phyloP scores from a whole-genome alignment of 139 green algal species.

The Chlorella vulgaris region DNA sequence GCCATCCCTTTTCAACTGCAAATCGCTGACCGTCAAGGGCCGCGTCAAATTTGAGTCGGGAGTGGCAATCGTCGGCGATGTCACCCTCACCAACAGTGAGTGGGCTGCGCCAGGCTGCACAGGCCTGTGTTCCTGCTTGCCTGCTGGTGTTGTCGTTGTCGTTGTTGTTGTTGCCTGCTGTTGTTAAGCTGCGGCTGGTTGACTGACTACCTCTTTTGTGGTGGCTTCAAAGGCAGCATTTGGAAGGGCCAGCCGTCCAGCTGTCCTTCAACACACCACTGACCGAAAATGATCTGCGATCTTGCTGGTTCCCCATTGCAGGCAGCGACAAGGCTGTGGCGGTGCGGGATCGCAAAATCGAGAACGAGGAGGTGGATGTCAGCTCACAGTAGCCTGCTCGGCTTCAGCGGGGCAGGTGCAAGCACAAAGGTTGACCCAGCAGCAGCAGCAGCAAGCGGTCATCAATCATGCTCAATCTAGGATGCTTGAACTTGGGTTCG shows the following conservation, averaged over 20 bases:
- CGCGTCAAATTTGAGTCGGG: conserved; percentile 62
- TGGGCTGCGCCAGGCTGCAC: neutral
- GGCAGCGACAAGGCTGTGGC: neutral
- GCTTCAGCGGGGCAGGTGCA: no score
- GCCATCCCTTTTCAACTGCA: conserved; percentile 68
- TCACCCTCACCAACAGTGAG: conserved; percentile 52
- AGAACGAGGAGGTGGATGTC: neutral
- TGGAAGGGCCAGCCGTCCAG: no score
- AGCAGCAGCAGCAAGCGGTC: no score
- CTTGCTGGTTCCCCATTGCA: no score
- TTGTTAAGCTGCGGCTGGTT: no score
- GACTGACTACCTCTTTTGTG: no score
- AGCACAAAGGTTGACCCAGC: no score
- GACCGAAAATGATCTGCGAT: no score
- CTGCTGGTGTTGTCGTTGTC: neutral
- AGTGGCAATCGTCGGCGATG: conserved; percentile 59
- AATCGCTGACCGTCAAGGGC: conserved; percentile 78
- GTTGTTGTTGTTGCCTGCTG: neutral
- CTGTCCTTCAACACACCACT: no score
- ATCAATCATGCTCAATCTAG: no score
- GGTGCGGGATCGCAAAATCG: neutral
- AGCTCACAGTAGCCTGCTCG: neutral
- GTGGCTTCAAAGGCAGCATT: no score
- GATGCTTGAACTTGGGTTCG: no score
- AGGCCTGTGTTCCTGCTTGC: neutral